Evolutionary conservation across 2,329 filamentous ascomycete genomes (phyloP).

Genomic region (Helminthosporium solani): DNA sequence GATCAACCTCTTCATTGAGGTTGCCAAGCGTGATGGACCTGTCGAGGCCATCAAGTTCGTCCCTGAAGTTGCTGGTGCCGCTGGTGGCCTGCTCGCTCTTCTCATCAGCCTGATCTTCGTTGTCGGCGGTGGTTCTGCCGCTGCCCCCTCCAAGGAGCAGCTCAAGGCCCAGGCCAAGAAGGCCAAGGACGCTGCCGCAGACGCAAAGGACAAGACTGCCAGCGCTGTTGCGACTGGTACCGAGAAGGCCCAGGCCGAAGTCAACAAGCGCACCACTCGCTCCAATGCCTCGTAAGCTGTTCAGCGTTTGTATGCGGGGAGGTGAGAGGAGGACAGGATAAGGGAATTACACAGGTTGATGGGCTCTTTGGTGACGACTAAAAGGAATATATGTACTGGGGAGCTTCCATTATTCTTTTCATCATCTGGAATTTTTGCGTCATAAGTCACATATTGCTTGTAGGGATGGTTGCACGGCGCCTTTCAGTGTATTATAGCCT

Average conservation of each 20-base stretch:
- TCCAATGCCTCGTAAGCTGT: constrained; percentile 35
- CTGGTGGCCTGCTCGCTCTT: constrained; percentile 69
- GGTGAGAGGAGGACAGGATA: not conserved
- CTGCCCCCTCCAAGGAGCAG: constrained; percentile 63
- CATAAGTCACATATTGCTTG: constrained; percentile 27
- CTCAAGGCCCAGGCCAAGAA: constrained; percentile 73
- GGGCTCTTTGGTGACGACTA: constrained; percentile 2
- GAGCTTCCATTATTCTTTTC: constrained; percentile 9
- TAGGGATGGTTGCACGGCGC: constrained; percentile 23
- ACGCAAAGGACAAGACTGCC: constrained; percentile 69
- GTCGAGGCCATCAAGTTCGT: constrained; percentile 83
- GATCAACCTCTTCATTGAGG: constrained; percentile 82
- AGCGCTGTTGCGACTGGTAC: constrained; percentile 61
- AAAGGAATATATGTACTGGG: constrained; percentile 18
- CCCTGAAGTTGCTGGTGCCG: constrained; percentile 82
- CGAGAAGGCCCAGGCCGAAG: constrained; percentile 72
- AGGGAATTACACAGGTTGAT: constrained; percentile 1
- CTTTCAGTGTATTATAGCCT: constrained; percentile 32
- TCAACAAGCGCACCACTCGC: constrained; percentile 61
- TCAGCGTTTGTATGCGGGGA: not conserved
- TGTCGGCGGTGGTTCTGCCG: constrained; percentile 64
- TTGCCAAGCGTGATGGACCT: constrained; percentile 74
- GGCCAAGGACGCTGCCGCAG: constrained; percentile 69
- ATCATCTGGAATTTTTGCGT: constrained; percentile 29
- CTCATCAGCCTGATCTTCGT: constrained; percentile 69